phyloP scores from a whole-genome alignment of 1,284 basidiomycete species.

The Cutaneotrichosporon cyanovorans region DNA sequence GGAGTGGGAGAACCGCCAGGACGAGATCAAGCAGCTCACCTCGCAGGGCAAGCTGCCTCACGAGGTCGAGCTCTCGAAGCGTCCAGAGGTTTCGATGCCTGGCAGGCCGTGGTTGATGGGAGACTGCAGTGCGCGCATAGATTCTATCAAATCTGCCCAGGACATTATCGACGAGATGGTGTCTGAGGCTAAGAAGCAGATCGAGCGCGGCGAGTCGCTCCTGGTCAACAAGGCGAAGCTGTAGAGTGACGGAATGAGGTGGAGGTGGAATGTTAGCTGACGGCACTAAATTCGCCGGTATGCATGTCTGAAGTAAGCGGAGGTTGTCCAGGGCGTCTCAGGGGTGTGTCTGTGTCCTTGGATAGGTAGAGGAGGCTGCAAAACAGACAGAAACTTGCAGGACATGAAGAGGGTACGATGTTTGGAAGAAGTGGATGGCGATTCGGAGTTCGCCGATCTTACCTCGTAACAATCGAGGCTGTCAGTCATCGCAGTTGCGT shows the following conservation, averaged over 20 bases:
- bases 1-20: slow-evolving; percentile 52
- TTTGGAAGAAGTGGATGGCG: too few relatives aligned
- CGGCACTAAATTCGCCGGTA: neutral
- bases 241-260: neutral
- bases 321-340: too few relatives aligned
- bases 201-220: slow-evolving; percentile 7
- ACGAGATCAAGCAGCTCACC: slow-evolving; percentile 56
- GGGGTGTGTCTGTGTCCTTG: too few relatives aligned
- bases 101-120: slow-evolving; percentile 55
- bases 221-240: slow-evolving; percentile 7
- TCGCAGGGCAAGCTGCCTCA: slow-evolving; percentile 68
- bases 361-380: too few relatives aligned
- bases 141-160: slow-evolving; percentile 68
- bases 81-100: slow-evolving; percentile 15
- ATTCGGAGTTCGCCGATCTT: too few relatives aligned
- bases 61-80: slow-evolving; percentile 55
- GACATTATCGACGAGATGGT: slow-evolving; percentile 71
- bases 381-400: too few relatives aligned
- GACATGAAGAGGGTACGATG: too few relatives aligned
- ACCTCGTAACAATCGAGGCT: too few relatives aligned
- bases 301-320: too few relatives aligned
- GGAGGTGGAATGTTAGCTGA: neutral
- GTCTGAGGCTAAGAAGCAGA: slow-evolving; percentile 20
- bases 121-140: slow-evolving; percentile 67
- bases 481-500: too few relatives aligned